Conservation (phyloP, 2,329 filamentous ascomycete genomes). For the Scedosporium boydii region DNA sequence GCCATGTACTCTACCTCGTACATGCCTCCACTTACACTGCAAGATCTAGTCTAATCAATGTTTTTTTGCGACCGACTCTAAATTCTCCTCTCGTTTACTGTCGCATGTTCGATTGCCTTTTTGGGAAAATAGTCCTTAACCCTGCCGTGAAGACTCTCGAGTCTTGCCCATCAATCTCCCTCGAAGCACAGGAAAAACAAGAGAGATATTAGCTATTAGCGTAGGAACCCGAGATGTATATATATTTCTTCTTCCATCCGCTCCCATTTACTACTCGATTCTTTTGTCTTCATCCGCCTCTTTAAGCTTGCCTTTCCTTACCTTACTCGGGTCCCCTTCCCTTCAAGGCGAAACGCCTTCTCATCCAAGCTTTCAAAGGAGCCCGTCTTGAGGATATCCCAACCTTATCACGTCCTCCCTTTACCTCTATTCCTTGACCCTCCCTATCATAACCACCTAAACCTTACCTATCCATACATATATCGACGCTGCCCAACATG, state of each 20-base stretch:
- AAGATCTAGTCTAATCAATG: too few relatives aligned
- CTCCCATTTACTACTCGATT: background rate
- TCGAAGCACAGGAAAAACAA: too few relatives aligned
- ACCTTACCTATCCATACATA: background rate
- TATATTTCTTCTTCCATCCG: background rate
- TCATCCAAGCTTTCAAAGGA: background rate
- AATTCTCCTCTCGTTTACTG: background rate
- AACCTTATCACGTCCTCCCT: background rate
- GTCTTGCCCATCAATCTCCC: background rate
- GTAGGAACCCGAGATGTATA: background rate
- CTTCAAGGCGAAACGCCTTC: background rate
- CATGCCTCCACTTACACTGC: background rate
- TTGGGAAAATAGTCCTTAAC: background rate
- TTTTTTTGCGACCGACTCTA: background rate
- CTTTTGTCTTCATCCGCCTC: background rate
- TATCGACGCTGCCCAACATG: background rate
- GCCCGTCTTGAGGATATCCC: background rate
- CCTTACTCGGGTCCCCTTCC: background rate
- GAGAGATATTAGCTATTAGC: too few relatives aligned
- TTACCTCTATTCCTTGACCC: background rate
- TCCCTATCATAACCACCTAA: background rate
- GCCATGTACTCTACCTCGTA: background rate
- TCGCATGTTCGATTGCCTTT: background rate
- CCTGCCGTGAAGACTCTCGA: background rate
- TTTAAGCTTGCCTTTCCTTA: background rate